Conservation (phyloP, 1,284 basidiomycete genomes). For the Bondarzewia mesenterica region DNA sequence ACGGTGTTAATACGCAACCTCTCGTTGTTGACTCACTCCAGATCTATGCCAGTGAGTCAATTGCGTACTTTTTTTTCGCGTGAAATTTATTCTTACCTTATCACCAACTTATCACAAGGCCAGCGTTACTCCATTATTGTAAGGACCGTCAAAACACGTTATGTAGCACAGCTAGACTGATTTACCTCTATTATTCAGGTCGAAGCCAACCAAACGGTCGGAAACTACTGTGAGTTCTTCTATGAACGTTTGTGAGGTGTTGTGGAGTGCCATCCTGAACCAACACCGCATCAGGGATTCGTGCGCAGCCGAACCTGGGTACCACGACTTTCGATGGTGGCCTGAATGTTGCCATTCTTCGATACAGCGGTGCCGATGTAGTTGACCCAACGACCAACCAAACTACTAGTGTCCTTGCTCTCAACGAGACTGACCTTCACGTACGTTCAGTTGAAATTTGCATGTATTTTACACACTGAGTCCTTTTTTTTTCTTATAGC, state of each 20-base stretch:
- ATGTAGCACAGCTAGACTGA: neutral
- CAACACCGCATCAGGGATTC: conserved; percentile 17
- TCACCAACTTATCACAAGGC: conserved; percentile 14
- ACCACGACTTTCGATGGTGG: conserved; percentile 16
- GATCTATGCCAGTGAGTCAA: conserved; percentile 24
- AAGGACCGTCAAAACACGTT: conserved; percentile 10
- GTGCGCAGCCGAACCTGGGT: conserved; percentile 13
- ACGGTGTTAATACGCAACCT: conserved; percentile 35
- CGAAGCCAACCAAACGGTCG: conserved; percentile 28
- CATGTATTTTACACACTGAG: neutral
- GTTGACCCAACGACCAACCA: conserved; percentile 33
- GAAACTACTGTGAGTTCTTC: conserved; percentile 35
- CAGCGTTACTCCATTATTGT: conserved; percentile 29
- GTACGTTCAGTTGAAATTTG: conserved; percentile 2
- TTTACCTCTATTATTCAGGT: conserved; percentile 14
- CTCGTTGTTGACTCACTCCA: conserved; percentile 30
- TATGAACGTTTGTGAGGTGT: too few species aligned
- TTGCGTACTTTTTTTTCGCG: neutral
- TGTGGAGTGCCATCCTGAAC: neutral
- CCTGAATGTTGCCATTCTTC: conserved; percentile 29
- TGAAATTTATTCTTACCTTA: neutral
- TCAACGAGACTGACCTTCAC: conserved; percentile 21
- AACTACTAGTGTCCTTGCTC: conserved; percentile 10
- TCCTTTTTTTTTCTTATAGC: too few species aligned
- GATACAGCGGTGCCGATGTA: conserved; percentile 30